Conservation (phyloP, 2,329 filamentous ascomycete species). For the Paracamarosporium sp. region DNA sequence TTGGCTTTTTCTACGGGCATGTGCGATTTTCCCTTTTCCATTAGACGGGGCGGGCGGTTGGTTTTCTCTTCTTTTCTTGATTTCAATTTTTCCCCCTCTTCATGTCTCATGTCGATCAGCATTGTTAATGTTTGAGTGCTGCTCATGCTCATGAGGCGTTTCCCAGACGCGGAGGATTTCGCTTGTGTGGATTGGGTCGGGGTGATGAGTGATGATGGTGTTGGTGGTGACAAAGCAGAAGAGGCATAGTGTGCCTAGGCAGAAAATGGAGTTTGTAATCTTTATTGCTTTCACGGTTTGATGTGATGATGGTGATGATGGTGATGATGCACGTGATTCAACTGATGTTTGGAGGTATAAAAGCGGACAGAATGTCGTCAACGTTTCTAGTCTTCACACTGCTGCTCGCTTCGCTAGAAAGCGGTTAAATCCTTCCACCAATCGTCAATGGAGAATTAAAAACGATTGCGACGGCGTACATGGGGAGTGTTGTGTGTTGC, state of each 20-base stretch:
- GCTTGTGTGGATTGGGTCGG: too few relatives aligned
- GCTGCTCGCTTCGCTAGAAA: too few relatives aligned
- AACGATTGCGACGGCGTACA: too few relatives aligned
- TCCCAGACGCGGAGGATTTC: too few relatives aligned
- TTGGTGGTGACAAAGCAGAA: background rate
- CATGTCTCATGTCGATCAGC: constrained; percentile 1
- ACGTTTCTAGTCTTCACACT: too few relatives aligned
- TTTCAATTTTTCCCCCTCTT: too few relatives aligned
- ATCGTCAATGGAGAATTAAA: too few relatives aligned
- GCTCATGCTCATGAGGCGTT: background rate
- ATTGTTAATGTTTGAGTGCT: background rate
- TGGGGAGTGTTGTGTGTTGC: too few relatives aligned
- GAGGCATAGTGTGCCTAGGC: background rate
- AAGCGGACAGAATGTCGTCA: too few relatives aligned
- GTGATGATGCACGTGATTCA: background rate
- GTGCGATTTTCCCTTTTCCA: background rate
- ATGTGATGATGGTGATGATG: background rate
- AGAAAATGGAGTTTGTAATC: background rate
- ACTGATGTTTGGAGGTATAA: too few relatives aligned
- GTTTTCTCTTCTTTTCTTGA: background rate
- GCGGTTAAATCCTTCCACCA: too few relatives aligned
- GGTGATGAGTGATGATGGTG: background rate
- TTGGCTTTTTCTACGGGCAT: too few relatives aligned
- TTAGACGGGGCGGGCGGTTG: background rate
- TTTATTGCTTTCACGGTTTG: background rate